Conservation (phyloP, 2,329 filamentous ascomycete genomes). For the Scedosporium aurantiacum region DNA sequence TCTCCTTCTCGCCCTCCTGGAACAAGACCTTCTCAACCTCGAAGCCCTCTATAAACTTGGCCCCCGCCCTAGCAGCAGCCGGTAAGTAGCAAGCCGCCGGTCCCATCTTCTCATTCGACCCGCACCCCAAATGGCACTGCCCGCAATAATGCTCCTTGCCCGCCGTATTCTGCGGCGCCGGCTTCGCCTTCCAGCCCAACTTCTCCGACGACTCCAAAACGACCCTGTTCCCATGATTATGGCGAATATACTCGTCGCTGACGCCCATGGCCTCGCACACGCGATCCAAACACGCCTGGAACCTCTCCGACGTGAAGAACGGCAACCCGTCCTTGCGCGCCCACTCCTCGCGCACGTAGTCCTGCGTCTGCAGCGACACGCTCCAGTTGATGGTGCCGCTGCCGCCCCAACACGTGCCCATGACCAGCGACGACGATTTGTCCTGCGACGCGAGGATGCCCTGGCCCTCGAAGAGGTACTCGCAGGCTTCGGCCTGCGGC, state of each 20-base stretch:
- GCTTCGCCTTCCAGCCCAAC: conserved; percentile 58
- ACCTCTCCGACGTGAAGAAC: conserved; percentile 64
- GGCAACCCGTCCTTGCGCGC: conserved; percentile 51
- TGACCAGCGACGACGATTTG: conserved; percentile 46
- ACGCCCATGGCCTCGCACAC: conserved; percentile 75
- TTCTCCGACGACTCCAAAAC: conserved; percentile 66
- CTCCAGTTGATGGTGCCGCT: conserved; percentile 86
- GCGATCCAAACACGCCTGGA: conserved; percentile 67
- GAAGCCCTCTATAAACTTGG: conserved; percentile 77
- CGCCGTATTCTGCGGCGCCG: conserved; percentile 71
- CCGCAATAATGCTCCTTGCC: conserved; percentile 65
- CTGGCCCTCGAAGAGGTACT: conserved; percentile 59
- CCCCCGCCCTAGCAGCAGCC: conserved; percentile 66
- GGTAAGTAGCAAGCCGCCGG: conserved; percentile 68
- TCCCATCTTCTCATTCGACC: conserved; percentile 64
- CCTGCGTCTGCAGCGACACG: conserved; percentile 54
- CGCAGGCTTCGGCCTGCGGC: conserved; percentile 45
- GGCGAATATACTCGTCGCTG: conserved; percentile 50
- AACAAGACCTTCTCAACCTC: conserved; percentile 61
- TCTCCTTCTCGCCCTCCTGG: conserved; percentile 30
- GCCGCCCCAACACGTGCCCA: conserved; percentile 70
- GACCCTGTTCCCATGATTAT: conserved; percentile 61
- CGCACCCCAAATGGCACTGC: conserved; percentile 49
- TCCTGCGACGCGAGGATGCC: conserved; percentile 48
- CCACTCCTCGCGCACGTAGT: conserved; percentile 73